phyloP scores from a whole-genome alignment of 2,329 filamentous ascomycete genomes.

The Penicillium decumbens region DNA sequence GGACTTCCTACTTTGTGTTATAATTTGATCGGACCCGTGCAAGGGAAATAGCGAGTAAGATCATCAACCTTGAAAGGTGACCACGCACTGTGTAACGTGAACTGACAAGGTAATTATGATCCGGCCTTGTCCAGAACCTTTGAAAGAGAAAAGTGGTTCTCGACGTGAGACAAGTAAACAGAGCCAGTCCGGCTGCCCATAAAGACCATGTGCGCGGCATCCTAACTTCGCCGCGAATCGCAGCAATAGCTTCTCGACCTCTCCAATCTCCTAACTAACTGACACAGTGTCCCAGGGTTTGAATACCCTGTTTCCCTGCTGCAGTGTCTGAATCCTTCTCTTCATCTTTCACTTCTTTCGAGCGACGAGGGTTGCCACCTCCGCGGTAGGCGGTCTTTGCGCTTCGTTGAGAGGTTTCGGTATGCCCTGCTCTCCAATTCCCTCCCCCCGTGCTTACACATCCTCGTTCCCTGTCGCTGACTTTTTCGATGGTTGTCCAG shows the following conservation, averaged over 20 bases:
- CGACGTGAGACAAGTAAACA: not conserved
- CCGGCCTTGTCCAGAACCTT: not conserved
- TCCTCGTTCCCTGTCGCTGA: not conserved
- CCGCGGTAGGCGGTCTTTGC: constrained; percentile 5
- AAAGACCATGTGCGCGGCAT: constrained; percentile 12
- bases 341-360: not conserved
- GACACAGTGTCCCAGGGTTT: constrained; percentile 10
- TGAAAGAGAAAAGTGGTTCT: not conserved
- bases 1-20: too few relatives aligned
- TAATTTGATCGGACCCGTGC: too few relatives aligned
- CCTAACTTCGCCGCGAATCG: constrained; percentile 12
- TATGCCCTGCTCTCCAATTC: constrained; percentile 6
- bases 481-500: too few relatives aligned
- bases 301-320: not conserved
- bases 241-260: constrained; percentile 6
- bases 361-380: not conserved
- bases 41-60: too few relatives aligned
- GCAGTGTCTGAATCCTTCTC: not conserved
- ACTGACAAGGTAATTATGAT: not conserved
- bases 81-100: not conserved
- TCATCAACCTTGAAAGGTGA: too few relatives aligned
- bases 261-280: constrained; percentile 3
- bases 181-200: not conserved
- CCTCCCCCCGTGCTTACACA: not conserved
- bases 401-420: constrained; percentile 2